phyloP scores from a whole-genome alignment of 164 flowering plant genomes.

The Nymphaea thermarum region DNA sequence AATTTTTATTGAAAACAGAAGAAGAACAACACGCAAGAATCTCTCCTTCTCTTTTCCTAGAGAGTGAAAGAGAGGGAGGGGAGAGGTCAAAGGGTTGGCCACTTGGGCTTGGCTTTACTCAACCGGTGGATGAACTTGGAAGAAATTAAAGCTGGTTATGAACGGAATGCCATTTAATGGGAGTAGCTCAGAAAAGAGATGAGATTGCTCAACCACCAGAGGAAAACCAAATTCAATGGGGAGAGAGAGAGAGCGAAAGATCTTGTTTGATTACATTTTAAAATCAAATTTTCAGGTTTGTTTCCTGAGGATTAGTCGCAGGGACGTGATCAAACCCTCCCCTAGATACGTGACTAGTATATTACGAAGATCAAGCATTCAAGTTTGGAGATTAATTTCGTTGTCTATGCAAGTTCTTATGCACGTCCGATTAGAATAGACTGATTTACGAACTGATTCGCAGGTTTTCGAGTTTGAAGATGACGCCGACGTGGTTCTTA shows the following conservation, averaged over 20 bases:
- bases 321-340: too few species aligned
- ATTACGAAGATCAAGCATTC: too few species aligned
- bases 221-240: neutral
- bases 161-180: constrained; percentile 10
- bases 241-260: neutral
- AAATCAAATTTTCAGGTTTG: neutral
- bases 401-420: too few species aligned
- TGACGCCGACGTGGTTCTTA: too few species aligned
- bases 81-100: neutral
- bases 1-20: neutral
- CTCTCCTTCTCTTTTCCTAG: neutral
- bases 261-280: neutral
- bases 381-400: too few species aligned
- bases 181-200: constrained; percentile 10
- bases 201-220: constrained; percentile 35
- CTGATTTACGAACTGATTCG: too few species aligned
- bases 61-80: neutral
- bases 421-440: too few species aligned
- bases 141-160: constrained; percentile 11
- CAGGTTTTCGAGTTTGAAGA: too few species aligned
- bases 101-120: neutral
- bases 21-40: neutral
- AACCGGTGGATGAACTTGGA: constrained; percentile 6
- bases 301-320: neutral
- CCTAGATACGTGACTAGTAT: too few species aligned